Evolutionary conservation across 495 filamentous ascomycete genomes (phyloP).

Genomic region (Saxophila tyrrhenica): DNA sequence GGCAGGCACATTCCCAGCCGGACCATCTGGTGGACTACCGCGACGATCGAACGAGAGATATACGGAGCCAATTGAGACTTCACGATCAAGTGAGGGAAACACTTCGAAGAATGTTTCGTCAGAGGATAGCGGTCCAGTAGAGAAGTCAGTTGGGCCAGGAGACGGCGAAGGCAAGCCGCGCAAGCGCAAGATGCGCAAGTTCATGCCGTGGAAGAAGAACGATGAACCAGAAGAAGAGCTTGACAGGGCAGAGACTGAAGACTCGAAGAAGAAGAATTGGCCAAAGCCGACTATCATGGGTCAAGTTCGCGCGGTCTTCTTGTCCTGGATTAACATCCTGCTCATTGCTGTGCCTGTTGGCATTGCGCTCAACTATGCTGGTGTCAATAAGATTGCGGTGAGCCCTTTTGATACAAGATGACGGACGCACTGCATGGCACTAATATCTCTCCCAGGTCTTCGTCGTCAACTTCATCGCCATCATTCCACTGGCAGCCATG

Average conservation of each 20-base stretch:
- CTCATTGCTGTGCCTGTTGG: conserved; percentile 70
- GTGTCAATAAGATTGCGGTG: conserved; percentile 45
- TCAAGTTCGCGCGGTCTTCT: conserved; percentile 59
- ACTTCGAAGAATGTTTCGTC: neutral
- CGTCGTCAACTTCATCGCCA: conserved; percentile 79
- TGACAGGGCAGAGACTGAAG: conserved; percentile 6
- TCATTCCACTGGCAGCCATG: conserved; percentile 43
- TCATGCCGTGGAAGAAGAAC: conserved; percentile 11
- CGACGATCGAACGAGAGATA: neutral
- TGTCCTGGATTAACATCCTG: conserved; percentile 76
- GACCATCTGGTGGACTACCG: conserved; percentile 1
- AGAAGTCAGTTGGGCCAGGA: neutral
- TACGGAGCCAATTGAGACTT: neutral
- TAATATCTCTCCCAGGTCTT: no score
- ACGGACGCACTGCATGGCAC: no score
- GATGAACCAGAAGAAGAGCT: neutral
- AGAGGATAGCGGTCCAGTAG: neutral
- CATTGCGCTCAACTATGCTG: conserved; percentile 56
- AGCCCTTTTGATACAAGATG: neutral
- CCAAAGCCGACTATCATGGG: conserved; percentile 49
- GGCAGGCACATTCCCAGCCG: conserved; percentile 8
- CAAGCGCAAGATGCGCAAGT: conserved; percentile 15
- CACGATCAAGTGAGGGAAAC: conserved; percentile 3
- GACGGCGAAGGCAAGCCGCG: conserved; percentile 4
- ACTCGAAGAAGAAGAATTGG: conserved; percentile 29